Evolutionary conservation across 2,329 filamentous ascomycete genomes (phyloP), one percentile per base, ranked within the genome.

Genomic region (Dactylonectria estremocensis): DNA sequence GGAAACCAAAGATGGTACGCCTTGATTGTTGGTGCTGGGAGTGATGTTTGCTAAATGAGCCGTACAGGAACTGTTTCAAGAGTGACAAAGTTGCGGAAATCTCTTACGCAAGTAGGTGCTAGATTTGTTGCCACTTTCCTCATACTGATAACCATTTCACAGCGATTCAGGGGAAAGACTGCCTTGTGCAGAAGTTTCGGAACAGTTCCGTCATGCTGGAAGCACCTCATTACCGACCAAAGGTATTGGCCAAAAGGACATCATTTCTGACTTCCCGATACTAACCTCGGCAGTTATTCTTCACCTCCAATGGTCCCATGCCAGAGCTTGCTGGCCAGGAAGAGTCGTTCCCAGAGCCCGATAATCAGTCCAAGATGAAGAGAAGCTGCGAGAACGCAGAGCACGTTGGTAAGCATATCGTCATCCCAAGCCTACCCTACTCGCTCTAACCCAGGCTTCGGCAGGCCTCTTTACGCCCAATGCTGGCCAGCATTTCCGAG

Each of bases 191-290:
- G 79, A 98, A 98, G 78, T 99, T 99, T 77, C 91, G 96, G 40
- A 99, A 99, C 83, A 97, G 94, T 45, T 95, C 94, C 0, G 95
- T 99, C 33, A 98, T 98, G 94, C 86, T 95, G 1, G 95, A 98
- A 81, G 89, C 91, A 11, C 86, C 90, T 1, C 90, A 92, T 59
- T 97, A 94, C 76, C 91, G 94, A 1, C 96, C 96, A 1, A 97
- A 97, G 86, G 92, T 95, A 80, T 78, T 67, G 13, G 3, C 2
- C 9, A 4, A 18, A 22, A 3, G 24, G 35, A 2, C 22, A 3
- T 16, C 13, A 4, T 11, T 11, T 9, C 14, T 55, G n/a, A 28
- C n/a, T 33, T 18, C 5, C 31, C 2, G 1, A 9, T 55, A 18
- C 60, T 72, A 37, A 74, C 18, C 18, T 56, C 0, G 13, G 7